phyloP scores from a whole-genome alignment of 129 eudicot genomes.

The Calendula officinalis region DNA sequence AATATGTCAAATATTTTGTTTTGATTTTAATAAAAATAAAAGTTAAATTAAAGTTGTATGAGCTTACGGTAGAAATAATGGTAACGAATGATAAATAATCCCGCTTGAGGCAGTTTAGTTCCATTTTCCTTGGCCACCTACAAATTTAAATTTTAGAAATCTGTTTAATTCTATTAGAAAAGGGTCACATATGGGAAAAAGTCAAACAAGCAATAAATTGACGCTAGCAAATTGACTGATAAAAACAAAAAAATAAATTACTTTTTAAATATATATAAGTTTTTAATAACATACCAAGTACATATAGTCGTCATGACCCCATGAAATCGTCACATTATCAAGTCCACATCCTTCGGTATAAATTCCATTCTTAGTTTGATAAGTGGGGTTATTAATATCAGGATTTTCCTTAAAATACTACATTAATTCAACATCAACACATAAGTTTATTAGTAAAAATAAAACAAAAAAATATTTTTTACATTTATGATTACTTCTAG shows the following conservation, averaged over 20 bases:
- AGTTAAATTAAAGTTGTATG: neutral
- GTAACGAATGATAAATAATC: slow-evolving; percentile 66
- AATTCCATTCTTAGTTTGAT: slow-evolving; percentile 67
- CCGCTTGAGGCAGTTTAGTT: slow-evolving; percentile 78
- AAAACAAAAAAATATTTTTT: neutral
- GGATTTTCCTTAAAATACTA: slow-evolving; percentile 72
- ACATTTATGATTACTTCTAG: neutral
- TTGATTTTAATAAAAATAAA: neutral
- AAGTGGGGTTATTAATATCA: slow-evolving; percentile 51
- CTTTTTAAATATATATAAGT: neutral
- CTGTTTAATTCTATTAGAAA: neutral
- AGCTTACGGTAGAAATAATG: slow-evolving; percentile 85
- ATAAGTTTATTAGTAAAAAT: neutral
- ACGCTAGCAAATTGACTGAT: neutral
- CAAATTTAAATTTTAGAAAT: neutral
- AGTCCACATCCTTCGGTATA: slow-evolving; percentile 84
- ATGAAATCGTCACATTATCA: slow-evolving; percentile 74
- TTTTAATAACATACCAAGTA: slow-evolving; percentile 53
- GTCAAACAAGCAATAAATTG: no score
- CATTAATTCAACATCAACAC: neutral
- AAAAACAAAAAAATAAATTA: neutral
- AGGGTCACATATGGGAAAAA: no score
- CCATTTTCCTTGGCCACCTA: slow-evolving; percentile 87
- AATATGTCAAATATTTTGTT: neutral
- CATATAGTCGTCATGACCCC: slow-evolving; percentile 99